Base-by-base conservation (phyloP, 352 stramenopile genomes). In the Globisporangium nodosum region DNA sequence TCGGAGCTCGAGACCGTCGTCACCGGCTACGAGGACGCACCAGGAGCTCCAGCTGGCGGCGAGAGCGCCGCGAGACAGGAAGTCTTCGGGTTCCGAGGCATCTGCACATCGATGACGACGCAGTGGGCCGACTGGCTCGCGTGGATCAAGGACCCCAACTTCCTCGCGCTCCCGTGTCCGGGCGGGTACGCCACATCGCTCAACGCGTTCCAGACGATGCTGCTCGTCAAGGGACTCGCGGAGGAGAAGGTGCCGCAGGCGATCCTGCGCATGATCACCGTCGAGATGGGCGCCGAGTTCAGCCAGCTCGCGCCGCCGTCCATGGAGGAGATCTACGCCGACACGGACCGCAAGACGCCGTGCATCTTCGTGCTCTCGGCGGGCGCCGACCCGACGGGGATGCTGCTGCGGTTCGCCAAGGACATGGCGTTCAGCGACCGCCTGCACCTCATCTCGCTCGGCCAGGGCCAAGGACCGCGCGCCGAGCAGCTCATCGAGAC, bases 321-420 rank as follows among this genome's bases (percentile, higher is more conserved):
- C 3, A 98, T 98, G 92, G 90, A 97, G 60, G 90, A 97, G 47
- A 97, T 98, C 53, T 97, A 97, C 74, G 80, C 71, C 51, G 90
- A 97, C 52, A 93, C 90, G 8, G 88, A 97, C 47, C 79, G 87
- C 37, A 92, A 90, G 55, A 98, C 92, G 9, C 92, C 92, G 12
- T 97, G 92, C 57, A 97, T 98, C 60, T 98, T 98, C 58, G 91
- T 98, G 45, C 63, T 98, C 3, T 97, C 86, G 0, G 90, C 87
- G 3, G 92, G 92, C 4, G 92, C 92, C 0, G 92, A 98, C 55
- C 92, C 92, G 8, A 98, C 92, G 5, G 87, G 84, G 0, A 96
- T 97, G 86, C 69, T 98, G 43, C 81, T 98, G 46, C 88, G 90
- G 8, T 97, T 97, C 64, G 92, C 92, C 4, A 94, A 96, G 51